phyloP scores from a whole-genome alignment of 352 stramenopile species.

The Pythium aquatile region DNA sequence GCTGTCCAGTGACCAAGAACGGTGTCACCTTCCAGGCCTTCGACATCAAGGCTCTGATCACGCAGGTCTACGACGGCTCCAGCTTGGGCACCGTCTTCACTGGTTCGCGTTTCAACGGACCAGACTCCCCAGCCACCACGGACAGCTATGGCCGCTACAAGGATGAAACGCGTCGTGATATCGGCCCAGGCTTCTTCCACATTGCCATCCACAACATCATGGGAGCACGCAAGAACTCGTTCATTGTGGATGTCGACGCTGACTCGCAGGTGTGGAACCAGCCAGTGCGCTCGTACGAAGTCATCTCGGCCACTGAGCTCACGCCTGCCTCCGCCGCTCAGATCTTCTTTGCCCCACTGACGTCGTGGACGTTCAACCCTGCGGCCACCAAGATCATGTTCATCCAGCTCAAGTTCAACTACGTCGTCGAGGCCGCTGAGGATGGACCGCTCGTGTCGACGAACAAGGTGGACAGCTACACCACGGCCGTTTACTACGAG shows the following conservation, averaged over 20 bases:
- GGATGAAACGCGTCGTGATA: constrained; percentile 23
- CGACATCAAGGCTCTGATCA: constrained; percentile 31
- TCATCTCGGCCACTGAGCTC: constrained; percentile 15
- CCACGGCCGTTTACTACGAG: constrained; percentile 57
- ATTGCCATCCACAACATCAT: constrained; percentile 29
- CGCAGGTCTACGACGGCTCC: constrained; percentile 29
- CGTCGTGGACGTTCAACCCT: constrained; percentile 44
- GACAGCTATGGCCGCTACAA: constrained; percentile 23
- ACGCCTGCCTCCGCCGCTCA: constrained; percentile 1
- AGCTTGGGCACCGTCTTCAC: constrained; percentile 28
- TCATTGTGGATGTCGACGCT: constrained; percentile 21
- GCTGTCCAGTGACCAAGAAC: constrained; percentile 28
- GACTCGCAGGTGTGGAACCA: constrained; percentile 27
- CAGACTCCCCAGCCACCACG: constrained; percentile 12
- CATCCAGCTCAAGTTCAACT: constrained; percentile 58
- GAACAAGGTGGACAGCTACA: constrained; percentile 44
- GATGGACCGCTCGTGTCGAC: constrained; percentile 55
- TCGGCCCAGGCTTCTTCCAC: constrained; percentile 28
- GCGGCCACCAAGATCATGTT: constrained; percentile 50
- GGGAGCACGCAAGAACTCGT: constrained; percentile 21
- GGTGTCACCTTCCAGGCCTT: constrained; percentile 25
- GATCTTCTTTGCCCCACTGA: constrained; percentile 3
- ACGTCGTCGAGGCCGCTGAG: constrained; percentile 51
- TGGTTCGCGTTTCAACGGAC: constrained; percentile 25
- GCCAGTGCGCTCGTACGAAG: constrained; percentile 24